Base-by-base conservation (phyloP, 164 flowering plant species). In the Nymphaea colorata region DNA sequence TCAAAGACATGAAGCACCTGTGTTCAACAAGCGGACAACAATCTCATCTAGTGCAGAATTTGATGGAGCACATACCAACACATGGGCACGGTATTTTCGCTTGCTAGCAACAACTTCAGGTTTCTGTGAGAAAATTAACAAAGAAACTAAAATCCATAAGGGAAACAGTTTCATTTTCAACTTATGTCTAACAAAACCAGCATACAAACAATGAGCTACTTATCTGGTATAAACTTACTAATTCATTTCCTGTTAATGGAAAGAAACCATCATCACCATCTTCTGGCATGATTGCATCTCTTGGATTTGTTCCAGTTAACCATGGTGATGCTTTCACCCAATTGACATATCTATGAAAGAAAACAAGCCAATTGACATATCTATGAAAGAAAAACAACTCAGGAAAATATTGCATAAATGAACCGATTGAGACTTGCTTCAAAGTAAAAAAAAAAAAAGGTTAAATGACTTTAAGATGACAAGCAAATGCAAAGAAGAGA, bases 31-130 rank as follows among this genome's bases (percentile, higher is more conserved):
- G 59, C 99, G 94, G 75, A 88, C 69, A n/a, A 95, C 96, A 78
- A 95, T 95, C 83, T 95, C 99, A 79, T 95, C 99, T 64, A 95
- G 86, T 14, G 98, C 99, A 66, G 98, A 92, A 70, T 95, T 95
- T 66, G 99, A 95, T 71, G 99, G 99, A 67, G 99, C 99, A 82
- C 99, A 95, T 59, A 95, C 98, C 69, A 95, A 77, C 70, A 95
- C 93, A 59, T 97, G 93, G 65, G 86, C 86, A 71, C 99, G 94
- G 78, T 91, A 88, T 74, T 87, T 94, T 18, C 98, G 89, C 70
- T 83, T 82, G 44, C 96, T 85, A 68, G 82, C 84, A 64, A 91
- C 84, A 62, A 85, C 86, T 80, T 91, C 99, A 59, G 98, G 98
- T 87, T 87, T 94, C 99, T 94, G 77, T 67, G 74, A 17, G 7